Base-by-base conservation (phyloP, 352 stramenopile genomes). In the Globisporangium abappressorium region DNA sequence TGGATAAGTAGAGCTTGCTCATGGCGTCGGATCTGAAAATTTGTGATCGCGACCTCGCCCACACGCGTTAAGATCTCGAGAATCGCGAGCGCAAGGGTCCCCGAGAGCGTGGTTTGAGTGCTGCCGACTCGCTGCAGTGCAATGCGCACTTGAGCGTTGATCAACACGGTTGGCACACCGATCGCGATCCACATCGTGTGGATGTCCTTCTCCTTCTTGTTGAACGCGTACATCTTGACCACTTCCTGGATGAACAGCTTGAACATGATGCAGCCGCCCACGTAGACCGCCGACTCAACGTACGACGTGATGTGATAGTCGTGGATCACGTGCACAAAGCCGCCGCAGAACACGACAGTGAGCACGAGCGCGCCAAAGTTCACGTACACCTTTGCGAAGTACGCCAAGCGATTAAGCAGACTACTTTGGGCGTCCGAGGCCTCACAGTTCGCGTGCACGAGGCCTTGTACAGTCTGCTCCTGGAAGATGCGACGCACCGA, bases 101-200 rank as follows among this genome's bases (percentile, higher is more conserved):
- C 73, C 24, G 43, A 61, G 1, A 73, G 62, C n/a, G 73, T 70
- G n/a, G 73, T 64, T 5, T 65, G 49, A 14, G 66, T 69, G 47
- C 69, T 76, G 51, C 72, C 46, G 22, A 67, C 69, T 5, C 73
- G 71, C 14, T 79, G 58, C 55, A 85, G 33, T 7, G 73, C 57
- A 9, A 85, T 74, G 57, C 73, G 71, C 15, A 77, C 57, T 62
- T 85, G 75, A 7, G 75, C 81, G 68, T 85, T 68, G 47, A 83
- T 81, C 38, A 85, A 47, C 5, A 82, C 72, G 2, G 75, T 83
- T 3, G 78, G 73, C 4, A 74, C 15, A 1, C 62, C 70, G 4
- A 77, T 61, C 5, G 67, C 26, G 26, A 73, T 46, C 47, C 60
- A 75, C 73, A 79, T 75, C 18, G 26, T 36, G 8, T 67, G 64